These are phyloP conservation scores for Candida mesenterica DNA, from an alignment of 1,139 yeast species.

Conservation along the genomic window DNA sequence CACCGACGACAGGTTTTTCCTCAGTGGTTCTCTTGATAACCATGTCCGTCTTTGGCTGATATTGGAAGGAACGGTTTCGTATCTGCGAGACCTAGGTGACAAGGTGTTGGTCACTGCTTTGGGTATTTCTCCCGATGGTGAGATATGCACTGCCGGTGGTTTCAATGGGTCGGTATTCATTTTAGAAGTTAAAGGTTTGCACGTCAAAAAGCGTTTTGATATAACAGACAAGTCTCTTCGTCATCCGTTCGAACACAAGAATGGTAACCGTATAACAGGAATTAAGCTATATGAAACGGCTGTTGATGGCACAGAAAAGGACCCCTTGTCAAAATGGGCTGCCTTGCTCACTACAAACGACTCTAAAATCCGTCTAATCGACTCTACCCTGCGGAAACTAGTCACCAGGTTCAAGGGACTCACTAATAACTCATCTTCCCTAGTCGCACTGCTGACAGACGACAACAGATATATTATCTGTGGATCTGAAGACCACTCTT, in stretches of 20 bases:
- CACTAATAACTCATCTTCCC: constrained; percentile 67
- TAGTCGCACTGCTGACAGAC: constrained; percentile 63
- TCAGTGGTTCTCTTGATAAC: constrained; percentile 82
- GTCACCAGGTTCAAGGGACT: constrained; percentile 74
- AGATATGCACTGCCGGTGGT: constrained; percentile 70
- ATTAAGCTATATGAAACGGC: constrained; percentile 29
- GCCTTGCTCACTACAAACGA: constrained; percentile 73
- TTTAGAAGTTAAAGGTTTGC: constrained; percentile 65
- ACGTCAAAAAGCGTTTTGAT: constrained; percentile 54
- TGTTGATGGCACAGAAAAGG: constrained; percentile 10
- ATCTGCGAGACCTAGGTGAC: constrained; percentile 39
- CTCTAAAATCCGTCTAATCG: constrained; percentile 68
- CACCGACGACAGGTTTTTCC: constrained; percentile 80
- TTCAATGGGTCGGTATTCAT: constrained; percentile 70
- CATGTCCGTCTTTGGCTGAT: constrained; percentile 82
- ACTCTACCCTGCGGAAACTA: constrained; percentile 53
- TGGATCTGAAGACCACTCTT: constrained; percentile 71
- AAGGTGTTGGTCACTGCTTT: constrained; percentile 70
- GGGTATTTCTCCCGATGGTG: constrained; percentile 69
- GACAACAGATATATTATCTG: constrained; percentile 51
- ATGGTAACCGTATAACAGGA: constrained; percentile 44
- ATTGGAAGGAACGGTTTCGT: constrained; percentile 51
- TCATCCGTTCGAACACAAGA: constrained; percentile 26
- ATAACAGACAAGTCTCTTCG: constrained; percentile 32
- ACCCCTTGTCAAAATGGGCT: constrained; percentile 30